Percentiles rank a stretch among this genome's conserved stretches.
Conservation (phyloP, 208 protist species). For the Leishmania aethiopica region DNA sequence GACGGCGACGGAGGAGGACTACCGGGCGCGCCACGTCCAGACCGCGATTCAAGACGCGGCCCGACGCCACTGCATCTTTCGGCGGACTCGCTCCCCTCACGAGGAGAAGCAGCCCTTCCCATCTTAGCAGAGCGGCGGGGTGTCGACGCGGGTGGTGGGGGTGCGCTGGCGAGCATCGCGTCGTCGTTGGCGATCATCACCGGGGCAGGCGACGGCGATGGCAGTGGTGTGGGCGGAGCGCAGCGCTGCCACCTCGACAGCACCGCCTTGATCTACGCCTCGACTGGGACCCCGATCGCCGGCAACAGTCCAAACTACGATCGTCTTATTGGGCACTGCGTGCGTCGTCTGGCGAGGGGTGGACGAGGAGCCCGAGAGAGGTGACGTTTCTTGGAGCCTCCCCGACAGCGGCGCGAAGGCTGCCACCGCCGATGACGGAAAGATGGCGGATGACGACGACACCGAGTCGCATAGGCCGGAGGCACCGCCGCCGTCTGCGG, state of each 20-base stretch:
- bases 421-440: too few species aligned
- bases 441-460: not conserved
- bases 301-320: not conserved
- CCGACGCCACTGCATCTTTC: constrained; percentile 25
- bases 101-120: not conserved
- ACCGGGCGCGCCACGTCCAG: constrained; percentile 36
- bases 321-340: not conserved
- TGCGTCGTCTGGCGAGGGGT: not conserved
- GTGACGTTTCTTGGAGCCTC: not conserved
- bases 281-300: too few species aligned
- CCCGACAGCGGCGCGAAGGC: not conserved
- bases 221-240: not conserved
- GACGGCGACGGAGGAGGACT: constrained; percentile 38
- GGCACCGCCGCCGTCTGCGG: too few species aligned
- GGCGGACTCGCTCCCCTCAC: constrained; percentile 18
- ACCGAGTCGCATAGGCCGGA: too few species aligned
- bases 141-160: not conserved
- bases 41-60: constrained; percentile 31
- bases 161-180: not conserved
- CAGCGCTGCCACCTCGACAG: not conserved
- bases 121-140: not conserved
- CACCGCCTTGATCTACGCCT: not conserved
- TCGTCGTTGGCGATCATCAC: not conserved
- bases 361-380: not conserved
- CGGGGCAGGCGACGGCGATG: constrained; percentile 12